Evolutionary conservation across 345 rosid genomes (phyloP), one percentile per base, ranked within the genome.

Genomic region (Camelina laxa): DNA sequence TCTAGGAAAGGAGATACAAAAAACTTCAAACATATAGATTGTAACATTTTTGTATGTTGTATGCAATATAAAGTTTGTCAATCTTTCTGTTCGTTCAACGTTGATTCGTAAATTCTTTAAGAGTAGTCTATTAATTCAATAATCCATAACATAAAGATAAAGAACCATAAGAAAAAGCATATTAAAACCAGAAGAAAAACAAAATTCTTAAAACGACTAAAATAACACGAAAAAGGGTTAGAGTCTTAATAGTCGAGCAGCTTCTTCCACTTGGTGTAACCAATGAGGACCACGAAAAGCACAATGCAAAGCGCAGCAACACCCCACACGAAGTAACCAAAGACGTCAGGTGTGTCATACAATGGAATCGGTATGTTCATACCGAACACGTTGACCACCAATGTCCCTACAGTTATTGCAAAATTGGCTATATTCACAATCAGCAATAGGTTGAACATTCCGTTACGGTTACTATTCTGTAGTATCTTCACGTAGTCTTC

Each of bases 401-500:
- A 67, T 12, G 93, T 91, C 59, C 84, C 87, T 6, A 82, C 1
- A 24, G 96, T 83, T 73, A 93, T 81, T 1, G 96, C 90, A 67
- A 88, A 88, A 6, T 89, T 85, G 13, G 88, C 89, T 67, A 89
- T 89, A 15, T 87, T 84, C 75, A 93, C 73, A 22, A 75, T 79
- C 85, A 91, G 69, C 75, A 85, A 89, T 10, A 91, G 87, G 75
- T 91, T 89, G 70, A 93, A 86, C 69, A 93, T 88, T 70, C 88
- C 93, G 16, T 93, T 93, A 30, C 97, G 87, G 75, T 85, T 88
- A 74, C 87, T 88, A 80, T 88, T 90, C 7, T 88, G 91, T 65
- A 89, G 92, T 70, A 93, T 91, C 67, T 93, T 91, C 60, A 93
- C 94, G 7, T 89, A 91, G 68, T 89, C 97, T 82, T 93, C 97